phyloP scores from a whole-genome alignment of 192 early-diverging fungal species.

The Backusella parvicylindrica region DNA sequence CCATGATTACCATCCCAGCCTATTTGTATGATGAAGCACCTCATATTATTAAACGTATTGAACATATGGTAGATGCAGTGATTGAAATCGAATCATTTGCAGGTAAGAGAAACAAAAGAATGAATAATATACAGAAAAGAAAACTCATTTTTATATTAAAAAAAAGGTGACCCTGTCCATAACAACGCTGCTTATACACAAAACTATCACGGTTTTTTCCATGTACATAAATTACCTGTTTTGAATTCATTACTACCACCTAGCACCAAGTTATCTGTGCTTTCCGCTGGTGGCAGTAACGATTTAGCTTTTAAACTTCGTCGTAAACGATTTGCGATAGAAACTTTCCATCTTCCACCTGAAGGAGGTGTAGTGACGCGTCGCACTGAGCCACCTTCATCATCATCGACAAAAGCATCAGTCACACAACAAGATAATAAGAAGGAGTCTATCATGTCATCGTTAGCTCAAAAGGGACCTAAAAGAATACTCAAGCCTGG shows the following conservation, averaged over 20 bases:
- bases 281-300: slow-evolving; percentile 58
- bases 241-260: slow-evolving; percentile 73
- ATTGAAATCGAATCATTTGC: slow-evolving; percentile 94
- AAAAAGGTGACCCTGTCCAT: slow-evolving; percentile 48
- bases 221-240: slow-evolving; percentile 77
- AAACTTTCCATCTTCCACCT: slow-evolving; percentile 92
- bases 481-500: slow-evolving; percentile 9
- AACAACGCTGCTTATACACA: slow-evolving; percentile 55
- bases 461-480: slow-evolving; percentile 3
- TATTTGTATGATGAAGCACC: slow-evolving; percentile 60
- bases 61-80: slow-evolving; percentile 82
- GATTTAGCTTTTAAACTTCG: slow-evolving; percentile 86
- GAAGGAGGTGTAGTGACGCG: slow-evolving; percentile 80
- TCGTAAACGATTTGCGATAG: slow-evolving; percentile 88
- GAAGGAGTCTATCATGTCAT: slow-evolving; percentile 8
- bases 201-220: slow-evolving; percentile 87
- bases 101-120: slow-evolving; percentile 40
- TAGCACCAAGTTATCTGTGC: slow-evolving; percentile 64
- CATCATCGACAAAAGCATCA: background rate
- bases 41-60: slow-evolving; percentile 60
- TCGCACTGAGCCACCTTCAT: slow-evolving; percentile 34
- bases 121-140: no score
- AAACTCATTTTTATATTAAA: background rate
- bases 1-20: slow-evolving; percentile 79
- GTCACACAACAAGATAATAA: background rate